Evolutionary conservation across 2,329 filamentous ascomycete species (phyloP), one percentile per base, ranked within the genome.

Genomic region (Neocucurbitaria cava): DNA sequence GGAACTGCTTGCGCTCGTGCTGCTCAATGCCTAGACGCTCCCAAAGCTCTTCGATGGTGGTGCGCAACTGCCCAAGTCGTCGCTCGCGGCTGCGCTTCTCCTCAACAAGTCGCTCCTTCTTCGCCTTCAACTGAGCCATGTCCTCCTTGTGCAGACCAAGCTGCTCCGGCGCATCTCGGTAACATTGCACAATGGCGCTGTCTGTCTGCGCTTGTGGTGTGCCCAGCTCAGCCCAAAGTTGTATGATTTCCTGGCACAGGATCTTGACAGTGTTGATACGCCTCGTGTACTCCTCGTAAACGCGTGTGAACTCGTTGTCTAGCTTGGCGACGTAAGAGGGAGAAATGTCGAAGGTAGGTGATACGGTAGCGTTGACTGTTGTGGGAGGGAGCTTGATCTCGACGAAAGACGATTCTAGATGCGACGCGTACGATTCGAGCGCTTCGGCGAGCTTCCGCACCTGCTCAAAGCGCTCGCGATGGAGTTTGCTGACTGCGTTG

Each of bases 201-300:
- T 99, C 95, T 15, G 94, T 96, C 74, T 98, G 94, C 24, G 90
- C 91, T 73, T 97, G 93, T 0, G 95, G 93, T 1, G 91, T 96
- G 39, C 95, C 95, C 9, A 99, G 86, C 76, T 99, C 95, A 0
- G 91, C 94, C 93, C 95, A 99, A 0, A 99, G 84, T 65, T 92
- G 90, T 67, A 99, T 95, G 55, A 96, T 94, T 58, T 95, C 87
- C 68, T 96, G 90, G 36, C 87, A 88, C 3, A 91, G 77, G 18
- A 87, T 78, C 75, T 91, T 87, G 13, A 98, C 92, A 0, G 85
- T 86, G 26, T 85, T 84, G 40, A 96, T 83, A 43, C 95, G 90
- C 62, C 88, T 89, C 39, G 89, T 92, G 77, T 98, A 99, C 79
- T 99, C 96, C 70, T 98, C 92, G 76, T 98, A 98, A 18, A 99